Evolutionary conservation across 768 basidiomycete genomes (phyloP), one percentile per base, ranked within the genome.

Genomic region (Auricularia cornea): DNA sequence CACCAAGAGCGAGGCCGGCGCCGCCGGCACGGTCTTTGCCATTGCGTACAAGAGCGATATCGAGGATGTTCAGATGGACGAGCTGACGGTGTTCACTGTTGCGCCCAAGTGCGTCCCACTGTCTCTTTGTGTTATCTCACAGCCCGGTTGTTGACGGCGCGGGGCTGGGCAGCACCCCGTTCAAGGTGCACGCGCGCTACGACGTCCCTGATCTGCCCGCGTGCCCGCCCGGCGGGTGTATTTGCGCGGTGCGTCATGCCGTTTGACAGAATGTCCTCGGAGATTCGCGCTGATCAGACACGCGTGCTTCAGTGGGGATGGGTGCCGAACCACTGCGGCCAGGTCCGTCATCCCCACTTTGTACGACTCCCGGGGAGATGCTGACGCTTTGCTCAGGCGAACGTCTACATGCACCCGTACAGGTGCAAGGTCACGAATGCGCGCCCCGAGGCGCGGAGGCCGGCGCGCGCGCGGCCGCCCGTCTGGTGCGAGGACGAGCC

Each of bases 121-220:
- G 11, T 16, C 33, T 18, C 11, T 4, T 59, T 18, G 33, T 57
- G 10, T 38, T 14, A 14, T 8, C n/a, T 28, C 28, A 20, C 20
- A 38, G 8, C 12, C 26, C 5, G n/a, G 4, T 52, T 20, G 29
- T 29, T 16, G 52, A 28, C 54, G 26, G 5, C 48, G 0, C 35
- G n/a, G n/a, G n/a, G n/a, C n/a, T n/a, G n/a, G n/a, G 20, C 33
- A 65, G 64, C 59, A 63, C 64, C 3, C 64, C 64, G n/a, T 65
- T 28, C 41, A 65, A 63, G 62, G 35, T 28, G n/a, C 41, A 64
- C 35, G 59, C 64, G 20, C 56, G 63, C 5, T 63, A 63, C 32
- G 57, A 59, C 28, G 62, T 63, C 3, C 62, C 62, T 3, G 57
- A 52, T 20, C 29, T 65, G 40, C 62, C 64, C 23, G 30, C 20